Percentiles rank a stretch among this genome's conserved stretches.
These are phyloP conservation scores for Boletus sp. DNA, from an alignment of 768 basidiomycete genomes.

Conservation along the genomic window DNA sequence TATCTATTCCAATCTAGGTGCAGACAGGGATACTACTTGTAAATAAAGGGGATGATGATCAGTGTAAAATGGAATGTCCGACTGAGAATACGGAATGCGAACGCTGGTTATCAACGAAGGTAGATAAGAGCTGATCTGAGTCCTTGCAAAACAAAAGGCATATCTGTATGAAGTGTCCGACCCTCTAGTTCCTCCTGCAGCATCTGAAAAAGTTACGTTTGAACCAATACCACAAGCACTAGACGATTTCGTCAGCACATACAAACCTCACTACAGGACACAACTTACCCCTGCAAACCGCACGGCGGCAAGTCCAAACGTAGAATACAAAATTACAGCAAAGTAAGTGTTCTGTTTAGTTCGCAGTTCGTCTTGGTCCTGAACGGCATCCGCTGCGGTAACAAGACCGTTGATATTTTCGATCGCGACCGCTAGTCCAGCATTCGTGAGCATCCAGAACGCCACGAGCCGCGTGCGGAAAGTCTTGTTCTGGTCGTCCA, in stretches of 20 bases:
- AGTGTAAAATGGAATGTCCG: slow-evolving; percentile 26
- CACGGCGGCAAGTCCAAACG: slow-evolving; percentile 66
- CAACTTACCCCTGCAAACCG: slow-evolving; percentile 72
- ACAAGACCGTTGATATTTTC: slow-evolving; percentile 69
- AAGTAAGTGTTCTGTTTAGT: slow-evolving; percentile 65
- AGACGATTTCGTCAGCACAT: slow-evolving; percentile 2
- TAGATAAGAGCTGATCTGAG: slow-evolving; percentile 30
- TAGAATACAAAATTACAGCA: slow-evolving; percentile 74
- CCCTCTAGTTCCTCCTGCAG: slow-evolving; percentile 65
- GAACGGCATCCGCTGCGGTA: slow-evolving; percentile 33
- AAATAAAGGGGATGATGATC: slow-evolving; percentile 12
- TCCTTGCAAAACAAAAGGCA: slow-evolving; percentile 24
- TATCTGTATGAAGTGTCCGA: slow-evolving; percentile 6
- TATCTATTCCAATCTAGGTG: slow-evolving; percentile 22
- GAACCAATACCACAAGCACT: slow-evolving; percentile 84
- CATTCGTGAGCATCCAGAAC: slow-evolving; percentile 77
- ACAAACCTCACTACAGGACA: not conserved
- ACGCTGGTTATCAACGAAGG: slow-evolving; percentile 27
- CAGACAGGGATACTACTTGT: slow-evolving; percentile 23
- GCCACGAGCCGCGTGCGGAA: slow-evolving; percentile 88
- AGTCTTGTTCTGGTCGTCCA: slow-evolving; percentile 89
- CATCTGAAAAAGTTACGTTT: slow-evolving; percentile 79
- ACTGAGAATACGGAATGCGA: slow-evolving; percentile 10
- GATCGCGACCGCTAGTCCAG: slow-evolving; percentile 66
- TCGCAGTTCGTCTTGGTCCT: slow-evolving; percentile 41